phyloP scores from a whole-genome alignment of 495 filamentous ascomycete species.

The Endocarpon pusillum region DNA sequence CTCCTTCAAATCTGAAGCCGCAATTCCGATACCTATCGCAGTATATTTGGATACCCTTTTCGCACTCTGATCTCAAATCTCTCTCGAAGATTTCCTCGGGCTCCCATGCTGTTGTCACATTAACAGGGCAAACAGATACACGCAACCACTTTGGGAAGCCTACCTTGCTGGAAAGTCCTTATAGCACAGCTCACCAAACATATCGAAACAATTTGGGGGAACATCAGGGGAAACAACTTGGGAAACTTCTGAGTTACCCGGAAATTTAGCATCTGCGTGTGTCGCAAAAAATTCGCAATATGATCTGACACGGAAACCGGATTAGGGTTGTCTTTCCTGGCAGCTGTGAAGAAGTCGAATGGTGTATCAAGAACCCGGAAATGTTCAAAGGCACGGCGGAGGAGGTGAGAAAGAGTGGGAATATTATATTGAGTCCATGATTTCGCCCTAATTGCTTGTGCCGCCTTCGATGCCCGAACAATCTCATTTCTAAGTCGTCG shows the following conservation, averaged over 20 bases:
- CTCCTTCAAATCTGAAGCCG: background rate
- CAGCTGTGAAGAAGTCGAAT: conserved; percentile 3
- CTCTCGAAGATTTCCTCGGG: background rate
- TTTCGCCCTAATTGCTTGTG: background rate
- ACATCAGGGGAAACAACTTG: too few relatives aligned
- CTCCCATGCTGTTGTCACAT: background rate
- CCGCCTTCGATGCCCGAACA: background rate
- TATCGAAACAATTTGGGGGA: too few relatives aligned
- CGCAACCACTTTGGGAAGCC: too few relatives aligned
- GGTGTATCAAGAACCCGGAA: background rate
- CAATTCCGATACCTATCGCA: background rate
- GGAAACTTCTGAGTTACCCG: background rate
- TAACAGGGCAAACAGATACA: too few relatives aligned
- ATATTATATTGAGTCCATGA: background rate
- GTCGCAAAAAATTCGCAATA: conserved; percentile 4
- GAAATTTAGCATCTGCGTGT: background rate
- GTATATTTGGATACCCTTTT: background rate
- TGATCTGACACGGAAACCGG: conserved; percentile 1
- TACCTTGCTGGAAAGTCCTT: background rate
- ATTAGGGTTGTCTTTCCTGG: conserved; percentile 2
- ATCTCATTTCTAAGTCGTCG: background rate
- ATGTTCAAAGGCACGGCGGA: background rate
- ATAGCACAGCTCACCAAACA: background rate
- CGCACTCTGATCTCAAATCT: background rate
- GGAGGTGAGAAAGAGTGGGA: background rate